Conservation (phyloP, 2,329 filamentous ascomycete genomes). For the Mariannaea elegans region DNA sequence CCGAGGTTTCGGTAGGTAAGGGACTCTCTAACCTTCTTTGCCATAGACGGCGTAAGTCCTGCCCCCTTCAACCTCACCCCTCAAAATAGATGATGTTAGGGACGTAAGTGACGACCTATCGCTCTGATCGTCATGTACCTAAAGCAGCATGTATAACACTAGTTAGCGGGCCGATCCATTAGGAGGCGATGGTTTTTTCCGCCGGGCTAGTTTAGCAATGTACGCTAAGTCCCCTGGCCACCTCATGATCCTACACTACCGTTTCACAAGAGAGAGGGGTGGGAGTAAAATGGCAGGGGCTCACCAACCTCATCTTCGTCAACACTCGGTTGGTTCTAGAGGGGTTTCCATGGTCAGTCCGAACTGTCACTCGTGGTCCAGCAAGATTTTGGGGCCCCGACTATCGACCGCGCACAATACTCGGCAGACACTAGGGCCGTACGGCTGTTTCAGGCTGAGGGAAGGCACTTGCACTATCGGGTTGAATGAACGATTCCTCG, state of each 20-base stretch:
- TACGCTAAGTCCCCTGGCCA: no score
- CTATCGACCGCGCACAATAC: background rate
- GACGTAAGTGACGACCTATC: conserved; percentile 35
- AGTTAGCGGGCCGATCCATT: conserved; percentile 8
- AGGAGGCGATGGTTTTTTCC: no score
- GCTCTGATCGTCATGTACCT: conserved; percentile 30
- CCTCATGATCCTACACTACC: background rate
- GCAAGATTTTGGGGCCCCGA: background rate
- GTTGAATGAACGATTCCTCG: conserved; percentile 27
- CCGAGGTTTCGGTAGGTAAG: no score
- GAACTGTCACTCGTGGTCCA: background rate
- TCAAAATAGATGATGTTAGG: conserved; percentile 39
- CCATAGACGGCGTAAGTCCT: conserved; percentile 48
- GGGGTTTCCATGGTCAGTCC: conserved; percentile 8
- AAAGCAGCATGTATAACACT: no score
- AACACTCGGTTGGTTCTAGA: conserved; percentile 22
- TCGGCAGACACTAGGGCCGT: background rate
- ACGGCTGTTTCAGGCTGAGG: background rate
- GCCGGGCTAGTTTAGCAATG: no score
- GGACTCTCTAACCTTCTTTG: conserved; percentile 44
- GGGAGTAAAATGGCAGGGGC: background rate
- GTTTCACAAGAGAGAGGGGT: background rate
- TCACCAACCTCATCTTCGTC: conserved; percentile 33
- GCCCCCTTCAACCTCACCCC: conserved; percentile 41
- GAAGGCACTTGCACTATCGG: conserved; percentile 21